Conservation (phyloP, 139 green algal genomes). For the Eudorina sp. region DNA sequence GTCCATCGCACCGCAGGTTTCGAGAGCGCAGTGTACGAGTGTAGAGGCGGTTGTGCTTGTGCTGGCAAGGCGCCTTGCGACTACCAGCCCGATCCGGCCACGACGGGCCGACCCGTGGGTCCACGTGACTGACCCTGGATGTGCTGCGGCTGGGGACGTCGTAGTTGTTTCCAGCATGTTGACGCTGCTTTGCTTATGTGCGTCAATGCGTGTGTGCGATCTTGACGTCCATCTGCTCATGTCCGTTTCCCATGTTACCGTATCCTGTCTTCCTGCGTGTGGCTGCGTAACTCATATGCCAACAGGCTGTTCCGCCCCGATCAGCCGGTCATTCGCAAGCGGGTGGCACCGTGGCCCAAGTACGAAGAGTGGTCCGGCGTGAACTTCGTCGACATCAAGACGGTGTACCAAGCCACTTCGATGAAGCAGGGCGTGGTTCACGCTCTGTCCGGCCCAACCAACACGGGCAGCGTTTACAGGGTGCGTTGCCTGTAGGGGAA, state of each 20-base stretch:
- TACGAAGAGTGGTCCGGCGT: slow-evolving; percentile 26
- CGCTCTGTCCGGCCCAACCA: too few species aligned
- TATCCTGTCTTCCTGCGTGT: background rate
- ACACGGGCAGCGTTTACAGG: too few species aligned
- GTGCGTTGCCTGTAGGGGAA: too few species aligned
- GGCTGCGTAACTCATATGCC: background rate
- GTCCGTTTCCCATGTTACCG: background rate
- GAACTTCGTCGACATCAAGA: background rate
- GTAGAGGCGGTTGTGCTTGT: slow-evolving; percentile 1
- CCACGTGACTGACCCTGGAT: too few species aligned
- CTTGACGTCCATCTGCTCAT: background rate
- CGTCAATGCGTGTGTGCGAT: background rate
- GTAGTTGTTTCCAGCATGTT: background rate
- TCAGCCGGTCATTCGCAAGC: too few species aligned
- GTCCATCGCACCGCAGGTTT: background rate
- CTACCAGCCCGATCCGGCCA: too few species aligned
- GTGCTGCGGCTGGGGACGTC: too few species aligned
- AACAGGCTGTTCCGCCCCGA: slow-evolving; percentile 32
- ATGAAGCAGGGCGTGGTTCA: slow-evolving; percentile 11
- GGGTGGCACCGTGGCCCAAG: slow-evolving; percentile 13
- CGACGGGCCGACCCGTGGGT: too few species aligned
- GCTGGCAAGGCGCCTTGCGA: background rate
- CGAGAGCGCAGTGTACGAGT: slow-evolving; percentile 22
- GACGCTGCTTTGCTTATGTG: background rate
- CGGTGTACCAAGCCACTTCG: background rate